These are phyloP conservation scores for Mortierella alpina DNA, from an alignment of 192 early-diverging fungal genomes.

Conservation along the genomic window DNA sequence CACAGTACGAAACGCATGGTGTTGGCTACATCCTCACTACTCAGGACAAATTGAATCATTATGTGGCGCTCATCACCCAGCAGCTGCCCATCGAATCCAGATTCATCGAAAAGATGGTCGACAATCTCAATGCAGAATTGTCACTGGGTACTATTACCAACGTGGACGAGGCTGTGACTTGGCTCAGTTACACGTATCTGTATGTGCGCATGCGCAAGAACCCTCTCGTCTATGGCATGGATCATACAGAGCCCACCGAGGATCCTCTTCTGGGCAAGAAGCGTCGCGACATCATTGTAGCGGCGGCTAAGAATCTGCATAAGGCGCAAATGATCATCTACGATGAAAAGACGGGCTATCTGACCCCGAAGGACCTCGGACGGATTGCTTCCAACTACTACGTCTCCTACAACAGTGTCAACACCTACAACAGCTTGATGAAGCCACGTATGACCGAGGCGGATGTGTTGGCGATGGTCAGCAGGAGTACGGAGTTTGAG, in stretches of 20 bases:
- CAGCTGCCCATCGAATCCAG: conserved; percentile 97
- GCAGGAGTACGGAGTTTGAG: conserved; percentile 92
- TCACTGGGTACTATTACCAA: conserved; percentile 95
- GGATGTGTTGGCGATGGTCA: conserved; percentile 90
- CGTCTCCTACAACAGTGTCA: conserved; percentile 88
- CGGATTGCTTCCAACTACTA: conserved; percentile 95
- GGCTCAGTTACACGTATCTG: conserved; percentile 98
- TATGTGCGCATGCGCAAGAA: conserved; percentile 97
- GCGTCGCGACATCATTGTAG: conserved; percentile 82
- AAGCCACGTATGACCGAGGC: conserved; percentile 93
- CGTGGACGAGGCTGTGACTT: conserved; percentile 93
- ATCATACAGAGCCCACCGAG: conserved; percentile 76
- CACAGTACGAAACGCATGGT: conserved; percentile 91
- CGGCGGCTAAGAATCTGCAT: conserved; percentile 79
- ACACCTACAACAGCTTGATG: conserved; percentile 88
- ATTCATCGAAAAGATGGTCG: conserved; percentile 86
- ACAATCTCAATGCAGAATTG: conserved; percentile 98
- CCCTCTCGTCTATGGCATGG: conserved; percentile 93
- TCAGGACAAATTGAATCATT: conserved; percentile 93
- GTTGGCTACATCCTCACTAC: conserved; percentile 96
- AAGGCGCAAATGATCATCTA: conserved; percentile 95
- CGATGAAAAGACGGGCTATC: conserved; percentile 82
- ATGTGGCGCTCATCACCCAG: conserved; percentile 93
- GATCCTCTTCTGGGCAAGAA: conserved; percentile 85
- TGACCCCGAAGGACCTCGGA: conserved; percentile 92